A percentile compares a stretch with the other conserved stretches of the same genome.
phyloP scores from a whole-genome alignment of 192 early-diverging fungal species.

The Chytriomyces sp. region DNA sequence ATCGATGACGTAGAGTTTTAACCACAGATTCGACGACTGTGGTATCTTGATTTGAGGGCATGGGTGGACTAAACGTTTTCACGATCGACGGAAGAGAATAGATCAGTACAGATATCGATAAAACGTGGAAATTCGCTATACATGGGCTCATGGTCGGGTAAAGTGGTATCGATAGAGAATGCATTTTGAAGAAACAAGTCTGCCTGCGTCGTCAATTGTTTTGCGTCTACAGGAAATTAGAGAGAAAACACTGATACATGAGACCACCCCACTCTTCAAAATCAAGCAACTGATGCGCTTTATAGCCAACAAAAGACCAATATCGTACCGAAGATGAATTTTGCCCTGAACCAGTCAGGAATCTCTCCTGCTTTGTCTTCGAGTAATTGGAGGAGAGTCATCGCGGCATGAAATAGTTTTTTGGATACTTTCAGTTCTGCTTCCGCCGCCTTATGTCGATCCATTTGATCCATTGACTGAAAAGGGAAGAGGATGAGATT shows the following conservation, averaged over 20 bases:
- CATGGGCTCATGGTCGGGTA: slow-evolving; percentile 31
- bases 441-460: slow-evolving; percentile 40
- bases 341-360: slow-evolving; percentile 32
- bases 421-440: slow-evolving; percentile 33
- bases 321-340: slow-evolving; percentile 28
- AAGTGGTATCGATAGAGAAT: slow-evolving; percentile 31
- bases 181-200: slow-evolving; percentile 36
- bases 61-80: slow-evolving; percentile 12
- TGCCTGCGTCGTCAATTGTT: slow-evolving; percentile 33
- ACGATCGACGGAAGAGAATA: background rate
- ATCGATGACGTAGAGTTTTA: slow-evolving; percentile 24
- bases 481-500: background rate
- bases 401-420: slow-evolving; percentile 34
- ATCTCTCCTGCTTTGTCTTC: slow-evolving; percentile 34
- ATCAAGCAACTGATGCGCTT: too few relatives aligned
- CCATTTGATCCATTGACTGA: slow-evolving; percentile 30
- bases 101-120: background rate
- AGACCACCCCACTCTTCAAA: too few relatives aligned
- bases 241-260: too few relatives aligned
- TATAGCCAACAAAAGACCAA: too few relatives aligned
- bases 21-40: slow-evolving; percentile 12
- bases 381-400: slow-evolving; percentile 24
- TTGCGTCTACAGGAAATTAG: slow-evolving; percentile 7
- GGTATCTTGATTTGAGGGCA: slow-evolving; percentile 3
- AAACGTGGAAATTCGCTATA: background rate